Evolutionary conservation across 805 yeast genomes (phyloP).

Genomic region (Lipomyces yamadae): DNA sequence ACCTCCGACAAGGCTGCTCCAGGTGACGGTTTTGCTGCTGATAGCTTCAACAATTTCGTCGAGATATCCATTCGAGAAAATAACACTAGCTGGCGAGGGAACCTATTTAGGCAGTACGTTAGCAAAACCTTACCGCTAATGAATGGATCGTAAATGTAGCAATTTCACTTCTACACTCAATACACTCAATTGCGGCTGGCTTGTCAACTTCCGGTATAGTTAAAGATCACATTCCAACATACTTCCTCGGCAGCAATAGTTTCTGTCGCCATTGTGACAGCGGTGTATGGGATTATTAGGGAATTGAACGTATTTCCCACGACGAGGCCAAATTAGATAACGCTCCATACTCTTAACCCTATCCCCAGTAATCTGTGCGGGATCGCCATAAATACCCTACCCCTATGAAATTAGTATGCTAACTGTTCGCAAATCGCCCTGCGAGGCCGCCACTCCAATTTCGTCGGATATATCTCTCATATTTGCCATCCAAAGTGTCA

Average conservation of each 20-base stretch:
- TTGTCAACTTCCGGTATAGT: not conserved
- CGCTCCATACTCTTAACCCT: constrained; percentile 12
- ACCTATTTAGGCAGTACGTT: constrained; percentile 21
- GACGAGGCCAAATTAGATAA: constrained; percentile 7
- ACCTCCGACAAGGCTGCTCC: constrained; percentile 88
- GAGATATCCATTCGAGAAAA: constrained; percentile 68
- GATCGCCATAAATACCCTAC: constrained; percentile 1
- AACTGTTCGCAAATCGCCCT: too few relatives aligned
- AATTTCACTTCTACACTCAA: not conserved
- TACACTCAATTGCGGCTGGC: not conserved
- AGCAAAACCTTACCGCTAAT: not conserved
- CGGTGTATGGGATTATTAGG: not conserved
- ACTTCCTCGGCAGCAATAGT: constrained; percentile 19
- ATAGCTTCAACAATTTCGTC: constrained; percentile 56
- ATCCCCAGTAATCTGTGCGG: not conserved
- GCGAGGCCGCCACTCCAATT: too few relatives aligned
- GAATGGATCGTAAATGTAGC: not conserved
- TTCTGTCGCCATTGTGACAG: constrained; percentile 24
- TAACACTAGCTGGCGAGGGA: constrained; percentile 42
- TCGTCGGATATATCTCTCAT: not conserved
- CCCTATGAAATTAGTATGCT: not conserved
- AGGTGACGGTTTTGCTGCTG: constrained; percentile 80
- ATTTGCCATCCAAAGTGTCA: not conserved
- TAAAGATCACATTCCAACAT: not conserved
- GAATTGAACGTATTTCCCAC: not conserved